Conservation (phyloP, 805 yeast species). For the Monosporozyma yasuniensis region DNA sequence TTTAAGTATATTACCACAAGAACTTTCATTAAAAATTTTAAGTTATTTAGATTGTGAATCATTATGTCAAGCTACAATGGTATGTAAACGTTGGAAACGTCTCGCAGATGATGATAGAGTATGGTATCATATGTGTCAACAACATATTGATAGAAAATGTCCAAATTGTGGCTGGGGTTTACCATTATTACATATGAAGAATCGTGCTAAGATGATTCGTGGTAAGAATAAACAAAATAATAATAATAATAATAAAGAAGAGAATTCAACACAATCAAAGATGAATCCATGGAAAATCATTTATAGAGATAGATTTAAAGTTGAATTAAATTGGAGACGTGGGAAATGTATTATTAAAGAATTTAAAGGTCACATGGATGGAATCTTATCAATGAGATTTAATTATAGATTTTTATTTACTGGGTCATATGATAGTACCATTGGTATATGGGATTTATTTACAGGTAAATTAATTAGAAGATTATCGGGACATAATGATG, state of each 20-base stretch:
- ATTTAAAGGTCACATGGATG: conserved; percentile 78
- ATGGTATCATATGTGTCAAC: conserved; percentile 98
- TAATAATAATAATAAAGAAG: not conserved
- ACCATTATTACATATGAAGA: conserved; percentile 83
- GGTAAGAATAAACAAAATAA: conserved; percentile 8
- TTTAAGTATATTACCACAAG: conserved; percentile 75
- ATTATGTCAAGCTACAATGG: conserved; percentile 91
- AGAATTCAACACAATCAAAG: not conserved
- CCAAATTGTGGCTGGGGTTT: conserved; percentile 99
- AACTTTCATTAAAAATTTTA: conserved; percentile 72
- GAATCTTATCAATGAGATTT: conserved; percentile 81
- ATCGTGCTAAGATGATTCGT: conserved; percentile 37
- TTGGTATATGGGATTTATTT: conserved; percentile 86
- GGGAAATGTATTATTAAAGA: conserved; percentile 58
- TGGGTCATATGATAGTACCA: conserved; percentile 85
- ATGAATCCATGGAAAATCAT: conserved; percentile 90
- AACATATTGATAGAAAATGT: conserved; percentile 94
- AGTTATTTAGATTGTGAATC: conserved; percentile 89
- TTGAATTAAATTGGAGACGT: conserved; percentile 91
- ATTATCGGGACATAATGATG: conserved; percentile 81
- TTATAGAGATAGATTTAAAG: conserved; percentile 80
- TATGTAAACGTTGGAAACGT: conserved; percentile 74
- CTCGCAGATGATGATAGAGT: conserved; percentile 94
- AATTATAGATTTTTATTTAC: conserved; percentile 74
- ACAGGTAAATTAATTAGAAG: conserved; percentile 70